Base-by-base conservation (phyloP, 306 rosid genomes). In the Ormosia semicastrata region DNA sequence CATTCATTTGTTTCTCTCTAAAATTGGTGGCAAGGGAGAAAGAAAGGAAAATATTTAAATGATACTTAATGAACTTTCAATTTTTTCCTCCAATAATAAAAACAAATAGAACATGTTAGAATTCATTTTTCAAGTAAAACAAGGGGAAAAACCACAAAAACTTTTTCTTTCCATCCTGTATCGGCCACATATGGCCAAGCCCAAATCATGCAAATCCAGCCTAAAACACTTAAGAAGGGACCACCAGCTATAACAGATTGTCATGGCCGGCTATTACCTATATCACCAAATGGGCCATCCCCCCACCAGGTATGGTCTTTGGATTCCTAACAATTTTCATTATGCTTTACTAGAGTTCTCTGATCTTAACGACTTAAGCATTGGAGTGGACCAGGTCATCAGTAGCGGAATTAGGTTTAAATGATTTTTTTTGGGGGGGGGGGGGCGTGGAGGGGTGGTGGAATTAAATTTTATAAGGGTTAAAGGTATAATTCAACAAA, bases 81-180 rank as follows among this genome's bases (percentile, higher is more conserved):
- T 12, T 7, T 53, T 66, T 13, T 29, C 52, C 1, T 15, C 60
- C 63, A 53, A 41, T 40, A 30, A 60, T 24, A n/a, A n/a, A 41
- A 79, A 47, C 39, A 43, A 30, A 41, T 47, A 58, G 15, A 78
- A 70, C 46, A 79, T 32, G n/a, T 37, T n/a, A 46, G 40, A 79
- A n/a, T 15, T 44, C 13, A 44, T 68, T 39, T 68, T 75, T 41
- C 67, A 36, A 5, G 7, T 3, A 8, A 71, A 33, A n/a, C 5
- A 71, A 17, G 32, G 7, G 3, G 4, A 8, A 15, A 53, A 34
- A 37, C 3, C 2, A 8, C 0, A 1, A 33, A 12, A 32, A 40
- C 4, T 43, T 18, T 46, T 72, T 5, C 63, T 67, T 34, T 71
- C 62, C 33, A 52, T 32, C 43, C 12, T 46, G 41, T 30, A 30